These are phyloP conservation scores for Luffa acutangula DNA, from an alignment of 306 rosid genomes.

Conservation along the genomic window DNA sequence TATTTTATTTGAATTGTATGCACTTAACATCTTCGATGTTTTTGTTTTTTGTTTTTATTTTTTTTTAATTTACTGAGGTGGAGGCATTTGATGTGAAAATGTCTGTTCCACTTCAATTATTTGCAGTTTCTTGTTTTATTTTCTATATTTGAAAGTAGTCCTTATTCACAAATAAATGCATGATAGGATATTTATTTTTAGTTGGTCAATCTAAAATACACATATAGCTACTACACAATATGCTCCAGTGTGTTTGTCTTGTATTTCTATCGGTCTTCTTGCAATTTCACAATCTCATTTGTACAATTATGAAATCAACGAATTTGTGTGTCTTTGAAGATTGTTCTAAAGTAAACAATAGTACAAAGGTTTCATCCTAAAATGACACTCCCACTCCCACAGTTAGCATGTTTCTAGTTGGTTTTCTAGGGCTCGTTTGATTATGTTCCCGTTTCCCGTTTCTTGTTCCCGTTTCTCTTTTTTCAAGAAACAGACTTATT, in stretches of 20 bases:
- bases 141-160: background rate
- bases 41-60: too few species aligned
- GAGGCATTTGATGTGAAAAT: background rate
- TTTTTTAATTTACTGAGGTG: background rate
- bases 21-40: background rate
- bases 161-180: background rate
- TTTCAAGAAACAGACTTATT: too few species aligned
- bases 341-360: background rate
- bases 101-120: background rate
- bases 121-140: background rate
- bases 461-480: too few species aligned
- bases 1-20: background rate
- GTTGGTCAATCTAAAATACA: background rate
- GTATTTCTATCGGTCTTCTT: slow-evolving; percentile 3
- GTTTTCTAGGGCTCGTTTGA: too few species aligned
- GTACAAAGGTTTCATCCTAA: background rate
- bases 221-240: slow-evolving; percentile 6
- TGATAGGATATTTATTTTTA: background rate
- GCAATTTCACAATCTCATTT: background rate
- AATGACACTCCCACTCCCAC: slow-evolving; percentile 2
- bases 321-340: background rate
- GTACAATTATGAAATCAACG: background rate
- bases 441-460: too few species aligned
- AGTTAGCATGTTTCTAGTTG: background rate
- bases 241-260: slow-evolving; percentile 43